Base-by-base conservation (phyloP, 2,329 filamentous ascomycete species). In the Mycogone perniciosa region DNA sequence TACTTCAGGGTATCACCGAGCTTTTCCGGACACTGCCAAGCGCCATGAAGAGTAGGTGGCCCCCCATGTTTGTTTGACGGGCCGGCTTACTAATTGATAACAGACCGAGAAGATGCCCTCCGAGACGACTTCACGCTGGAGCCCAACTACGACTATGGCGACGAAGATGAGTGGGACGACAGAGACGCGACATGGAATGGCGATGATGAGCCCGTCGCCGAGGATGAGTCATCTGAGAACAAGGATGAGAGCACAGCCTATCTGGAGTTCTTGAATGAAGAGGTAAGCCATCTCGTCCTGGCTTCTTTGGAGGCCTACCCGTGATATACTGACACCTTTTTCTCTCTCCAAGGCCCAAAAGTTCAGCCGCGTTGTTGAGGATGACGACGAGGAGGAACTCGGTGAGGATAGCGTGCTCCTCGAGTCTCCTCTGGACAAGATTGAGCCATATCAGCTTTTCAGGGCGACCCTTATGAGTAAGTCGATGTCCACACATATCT, bases 211-310 rank as follows among this genome's bases (percentile, higher is more conserved):
- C 79, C 81, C 56, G 81, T 82, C 56, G 82, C 83, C 29, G 81
- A 81, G 30, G 88, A 89, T 56, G 80, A 80, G 48, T 62, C 71
- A 10, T 69, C 67, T 3, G 86, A 96, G 55, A 78, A 84, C 61
- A 88, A 90, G 63, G 92, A 96, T 61, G 92, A 97, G 71, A 93
- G 89, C 67, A 86, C 88, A 27, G 89, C 92, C 5, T 99, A 99
- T 67, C 81, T 99, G 43, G 91, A 97, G 59, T 99, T 99, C 74
- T 72, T 99, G 30, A 95, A 92, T 60, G 88, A 95, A 66, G 92
- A 97, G 76, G 86, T 85, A 65, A 6, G 11, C 37, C 33, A 5
- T 9, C 7, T 27, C 10, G 5, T 33, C 27, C 13, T 8, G 33
- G 40, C 20, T 20, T 20, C 20, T 3, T 20, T 20, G 2, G 20